Conservation (phyloP, 352 stramenopile species). For the Phytopythium boreale region DNA sequence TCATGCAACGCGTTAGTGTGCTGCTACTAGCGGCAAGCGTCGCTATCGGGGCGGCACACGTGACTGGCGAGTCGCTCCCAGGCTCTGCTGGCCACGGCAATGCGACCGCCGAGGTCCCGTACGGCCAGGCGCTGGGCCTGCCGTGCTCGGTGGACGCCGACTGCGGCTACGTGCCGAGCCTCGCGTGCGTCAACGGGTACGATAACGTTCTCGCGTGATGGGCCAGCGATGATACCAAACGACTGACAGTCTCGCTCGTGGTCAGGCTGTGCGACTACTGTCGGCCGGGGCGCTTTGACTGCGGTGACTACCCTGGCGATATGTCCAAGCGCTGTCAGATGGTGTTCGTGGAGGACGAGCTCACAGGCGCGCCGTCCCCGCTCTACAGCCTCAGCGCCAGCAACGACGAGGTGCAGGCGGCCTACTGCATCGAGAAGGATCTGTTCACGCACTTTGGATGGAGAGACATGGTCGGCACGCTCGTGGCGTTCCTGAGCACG, state of each 20-base stretch:
- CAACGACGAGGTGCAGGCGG: conserved; percentile 29
- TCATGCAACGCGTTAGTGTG: neutral
- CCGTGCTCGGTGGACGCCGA: conserved; percentile 45
- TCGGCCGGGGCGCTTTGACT: conserved; percentile 45
- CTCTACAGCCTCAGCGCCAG: conserved; percentile 28
- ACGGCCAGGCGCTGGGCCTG: conserved; percentile 37
- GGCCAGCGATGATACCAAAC: neutral
- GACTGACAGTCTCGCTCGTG: neutral
- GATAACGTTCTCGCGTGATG: neutral
- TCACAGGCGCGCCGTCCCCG: conserved; percentile 33
- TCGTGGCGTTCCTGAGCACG: conserved; percentile 79
- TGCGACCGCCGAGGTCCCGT: conserved; percentile 14
- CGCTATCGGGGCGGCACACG: neutral
- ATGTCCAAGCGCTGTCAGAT: conserved; percentile 59
- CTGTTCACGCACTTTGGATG: conserved; percentile 74
- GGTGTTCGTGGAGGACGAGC: conserved; percentile 24
- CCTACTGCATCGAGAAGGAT: conserved; percentile 81
- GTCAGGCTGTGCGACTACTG: conserved; percentile 60
- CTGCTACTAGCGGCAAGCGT: neutral
- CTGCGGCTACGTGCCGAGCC: conserved; percentile 72
- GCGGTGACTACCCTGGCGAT: conserved; percentile 35
- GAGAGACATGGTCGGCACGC: conserved; percentile 61
- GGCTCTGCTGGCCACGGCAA: neutral
- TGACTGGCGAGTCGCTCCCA: neutral
- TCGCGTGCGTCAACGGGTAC: conserved; percentile 60